Percentiles rank a stretch among this genome's conserved stretches.
phyloP scores from a whole-genome alignment of 2,329 filamentous ascomycete species.

The Huntiella bhutanensis region DNA sequence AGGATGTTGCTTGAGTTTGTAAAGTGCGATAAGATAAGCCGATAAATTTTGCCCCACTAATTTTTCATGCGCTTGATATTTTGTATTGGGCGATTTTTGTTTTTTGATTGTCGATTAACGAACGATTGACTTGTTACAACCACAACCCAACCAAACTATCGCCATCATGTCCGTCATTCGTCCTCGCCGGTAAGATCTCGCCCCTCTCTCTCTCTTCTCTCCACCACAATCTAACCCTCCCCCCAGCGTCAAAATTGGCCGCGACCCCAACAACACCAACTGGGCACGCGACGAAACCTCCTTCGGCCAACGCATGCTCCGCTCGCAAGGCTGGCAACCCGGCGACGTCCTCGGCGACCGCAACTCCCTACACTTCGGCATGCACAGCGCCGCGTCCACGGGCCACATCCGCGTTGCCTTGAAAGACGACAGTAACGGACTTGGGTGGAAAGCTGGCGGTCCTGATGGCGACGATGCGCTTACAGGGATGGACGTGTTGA shows the following conservation, averaged over 20 bases:
- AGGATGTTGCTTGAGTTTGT: no score
- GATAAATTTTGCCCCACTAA: no score
- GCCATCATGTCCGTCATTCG: slow-evolving; percentile 10
- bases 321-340: slow-evolving; percentile 75
- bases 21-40: no score
- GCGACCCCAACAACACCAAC: slow-evolving; percentile 88
- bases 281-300: slow-evolving; percentile 69
- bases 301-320: slow-evolving; percentile 81
- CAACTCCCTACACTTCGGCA: slow-evolving; percentile 53
- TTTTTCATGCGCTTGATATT: neutral
- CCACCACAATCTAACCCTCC: neutral
- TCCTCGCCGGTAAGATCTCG: slow-evolving; percentile 8
- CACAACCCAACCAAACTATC: neutral
- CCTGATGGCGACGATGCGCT: slow-evolving; percentile 55
- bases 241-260: slow-evolving; percentile 46
- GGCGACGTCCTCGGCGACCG: slow-evolving; percentile 66
- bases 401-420: slow-evolving; percentile 70
- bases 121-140: neutral
- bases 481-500: slow-evolving; percentile 73
- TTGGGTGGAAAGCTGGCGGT: slow-evolving; percentile 47
- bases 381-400: slow-evolving; percentile 62
- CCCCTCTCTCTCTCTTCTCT: neutral
- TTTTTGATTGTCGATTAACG: no score
- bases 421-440: slow-evolving; percentile 79
- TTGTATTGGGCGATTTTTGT: neutral